These are phyloP conservation scores for Yarrowia sp. DNA, from an alignment of 805 yeast species.

Conservation along the genomic window DNA sequence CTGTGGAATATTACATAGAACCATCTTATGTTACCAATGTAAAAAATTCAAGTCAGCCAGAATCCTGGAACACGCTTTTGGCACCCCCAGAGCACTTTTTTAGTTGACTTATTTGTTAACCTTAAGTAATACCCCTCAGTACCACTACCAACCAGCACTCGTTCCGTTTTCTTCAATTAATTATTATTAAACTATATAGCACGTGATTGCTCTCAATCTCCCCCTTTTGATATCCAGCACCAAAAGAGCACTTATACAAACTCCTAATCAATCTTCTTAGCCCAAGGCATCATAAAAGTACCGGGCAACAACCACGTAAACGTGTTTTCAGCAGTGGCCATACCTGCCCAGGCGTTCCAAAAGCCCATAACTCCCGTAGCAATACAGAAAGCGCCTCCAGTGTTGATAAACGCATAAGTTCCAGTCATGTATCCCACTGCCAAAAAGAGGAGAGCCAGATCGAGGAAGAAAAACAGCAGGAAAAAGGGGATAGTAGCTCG, in stretches of 20 bases:
- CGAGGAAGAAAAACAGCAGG: constrained; percentile 51
- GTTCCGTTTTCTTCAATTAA: background rate
- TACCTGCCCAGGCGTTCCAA: constrained; percentile 60
- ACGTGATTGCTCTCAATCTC: background rate
- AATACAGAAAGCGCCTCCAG: constrained; percentile 61
- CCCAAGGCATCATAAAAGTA: constrained; percentile 26
- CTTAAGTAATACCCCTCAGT: no score
- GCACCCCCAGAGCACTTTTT: no score
- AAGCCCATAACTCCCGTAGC: constrained; percentile 54
- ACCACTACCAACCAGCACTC: no score
- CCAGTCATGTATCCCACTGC: constrained; percentile 52
- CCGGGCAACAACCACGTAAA: constrained; percentile 19
- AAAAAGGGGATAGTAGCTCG: constrained; percentile 66
- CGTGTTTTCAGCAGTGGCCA: constrained; percentile 53
- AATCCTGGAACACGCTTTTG: no score
- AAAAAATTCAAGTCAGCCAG: no score
- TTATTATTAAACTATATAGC: background rate
- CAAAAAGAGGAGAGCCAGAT: constrained; percentile 42
- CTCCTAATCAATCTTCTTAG: background rate
- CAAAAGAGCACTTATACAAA: background rate
- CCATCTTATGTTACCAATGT: no score
- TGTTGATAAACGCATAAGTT: constrained; percentile 42
- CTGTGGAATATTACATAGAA: no score
- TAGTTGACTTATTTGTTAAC: no score
- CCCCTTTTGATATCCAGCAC: background rate